Base-by-base conservation (phyloP, 129 eudicot species). In the Logfia minima region DNA sequence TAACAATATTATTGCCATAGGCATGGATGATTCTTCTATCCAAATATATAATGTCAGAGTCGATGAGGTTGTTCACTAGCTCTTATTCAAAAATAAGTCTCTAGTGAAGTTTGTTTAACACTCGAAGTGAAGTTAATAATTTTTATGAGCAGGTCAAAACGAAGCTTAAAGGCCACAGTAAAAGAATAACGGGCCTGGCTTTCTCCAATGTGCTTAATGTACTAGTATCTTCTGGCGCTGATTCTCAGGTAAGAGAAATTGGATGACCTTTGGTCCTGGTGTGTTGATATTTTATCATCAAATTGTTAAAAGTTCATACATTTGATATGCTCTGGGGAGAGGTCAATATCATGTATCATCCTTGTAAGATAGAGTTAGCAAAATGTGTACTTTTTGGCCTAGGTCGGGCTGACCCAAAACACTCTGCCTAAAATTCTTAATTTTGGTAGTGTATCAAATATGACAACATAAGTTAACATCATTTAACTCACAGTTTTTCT, bases 21-120 rank as follows among this genome's bases (percentile, higher is more conserved):
- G 97, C 79, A 91, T 91, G 97, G 95, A 87, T 75, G 97, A 91
- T 75, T 87, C 95, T 28, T 76, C 97, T 37, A 91, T 91, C 80
- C 92, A 91, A 79, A 89, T 91, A 68, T 91, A 91, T 68, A 83
- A 88, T 76, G 95, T 91, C 16, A 90, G 92, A 69, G 89, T 85
- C 75, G 92, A 85, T 81, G 90, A 91, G 97, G 97, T 91, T 31
- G 62, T 58, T 77, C 31, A 35, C 63, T 52, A 17, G 71, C 66
- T 63, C 56, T 28, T 66, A 53, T 68, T 59, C 39, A 35, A 60
- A 56, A 31, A 31, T 45, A 65, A 28, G 4, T 60, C 31, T 35
- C 3, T 31, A 26, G 59, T 23, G 34, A 70, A 52, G 48, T 41
- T 45, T 18, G 35, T 53, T n/a, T 64, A 34, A 24, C 23, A 77